Evolutionary conservation across 2,329 filamentous ascomycete genomes (phyloP).

Genomic region (Fusarium fracticaudum): DNA sequence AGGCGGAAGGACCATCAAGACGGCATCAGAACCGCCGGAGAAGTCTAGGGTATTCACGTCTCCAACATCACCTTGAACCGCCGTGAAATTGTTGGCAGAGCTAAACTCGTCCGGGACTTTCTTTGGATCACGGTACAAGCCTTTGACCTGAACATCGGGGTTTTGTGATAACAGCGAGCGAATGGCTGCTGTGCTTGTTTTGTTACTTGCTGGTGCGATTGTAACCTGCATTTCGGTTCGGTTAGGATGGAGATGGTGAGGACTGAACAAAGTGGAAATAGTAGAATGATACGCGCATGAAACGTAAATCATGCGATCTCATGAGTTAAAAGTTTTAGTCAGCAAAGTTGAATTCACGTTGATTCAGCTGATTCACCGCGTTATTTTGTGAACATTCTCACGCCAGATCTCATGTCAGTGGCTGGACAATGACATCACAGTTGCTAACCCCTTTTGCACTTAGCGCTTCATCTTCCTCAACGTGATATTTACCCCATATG

Average conservation of each 20-base stretch:
- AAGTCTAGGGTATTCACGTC: constrained; percentile 46
- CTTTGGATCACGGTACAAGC: constrained; percentile 44
- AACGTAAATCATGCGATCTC: rapidly evolving
- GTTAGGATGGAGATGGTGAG: rapidly evolving
- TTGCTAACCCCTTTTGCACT: too few species aligned
- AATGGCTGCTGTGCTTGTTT: constrained; percentile 45
- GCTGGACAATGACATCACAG: neutral
- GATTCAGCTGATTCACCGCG: too few species aligned
- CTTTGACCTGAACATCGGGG: constrained; percentile 29
- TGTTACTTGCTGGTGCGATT: constrained; percentile 47
- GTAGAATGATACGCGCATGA: rapidly evolving
- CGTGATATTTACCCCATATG: too few species aligned
- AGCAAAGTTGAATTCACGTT: neutral
- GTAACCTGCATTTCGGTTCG: constrained; percentile 13
- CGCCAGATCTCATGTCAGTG: neutral
- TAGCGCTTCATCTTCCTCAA: too few species aligned
- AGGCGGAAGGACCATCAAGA: constrained; percentile 47
- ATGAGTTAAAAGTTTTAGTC: neutral
- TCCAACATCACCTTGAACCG: constrained; percentile 43
- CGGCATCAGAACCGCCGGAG: constrained; percentile 40
- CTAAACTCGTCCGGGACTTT: constrained; percentile 45
- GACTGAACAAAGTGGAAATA: neutral
- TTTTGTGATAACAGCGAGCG: constrained; percentile 38
- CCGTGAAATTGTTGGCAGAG: constrained; percentile 38
- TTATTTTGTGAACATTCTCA: neutral